These are phyloP conservation scores for Poa annua DNA, from an alignment of 176 grass and related monocot genomes.

Conservation along the genomic window DNA sequence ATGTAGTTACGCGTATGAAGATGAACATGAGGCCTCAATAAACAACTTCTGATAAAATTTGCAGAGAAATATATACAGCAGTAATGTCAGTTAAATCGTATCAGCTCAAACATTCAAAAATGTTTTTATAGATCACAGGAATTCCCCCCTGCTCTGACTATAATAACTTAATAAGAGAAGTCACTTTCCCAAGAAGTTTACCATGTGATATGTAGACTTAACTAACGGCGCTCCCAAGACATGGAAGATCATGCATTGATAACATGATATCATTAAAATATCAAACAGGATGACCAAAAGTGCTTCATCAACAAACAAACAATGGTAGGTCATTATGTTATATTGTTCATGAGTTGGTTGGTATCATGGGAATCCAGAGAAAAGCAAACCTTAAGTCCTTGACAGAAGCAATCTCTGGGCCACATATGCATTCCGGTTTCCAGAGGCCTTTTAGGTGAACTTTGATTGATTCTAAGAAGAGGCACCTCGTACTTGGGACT, in stretches of 20 bases:
- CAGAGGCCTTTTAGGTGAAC: conserved; percentile 81
- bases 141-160: not conserved
- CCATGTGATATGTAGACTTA: conserved; percentile 15
- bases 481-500: conserved; percentile 48
- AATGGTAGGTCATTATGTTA: conserved; percentile 16
- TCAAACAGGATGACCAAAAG: conserved; percentile 17
- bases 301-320: not conserved
- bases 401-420: conserved; percentile 39
- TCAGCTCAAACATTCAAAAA: conserved; percentile 25
- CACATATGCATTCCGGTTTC: conserved; percentile 85
- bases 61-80: conserved; percentile 2
- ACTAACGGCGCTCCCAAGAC: conserved; percentile 19
- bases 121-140: not conserved
- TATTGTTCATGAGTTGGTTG: not conserved
- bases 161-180: not conserved
- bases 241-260: conserved; percentile 6
- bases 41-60: conserved; percentile 8
- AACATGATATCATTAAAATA: conserved; percentile 6
- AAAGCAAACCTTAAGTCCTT: conserved; percentile 53
- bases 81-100: not conserved
- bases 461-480: conserved; percentile 60
- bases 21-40: conserved; percentile 10
- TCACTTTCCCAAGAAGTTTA: not conserved
- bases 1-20: not conserved
- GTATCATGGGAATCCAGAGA: not conserved